These are phyloP conservation scores for Starmerella apis DNA, from an alignment of 805 yeast genomes.

Conservation along the genomic window DNA sequence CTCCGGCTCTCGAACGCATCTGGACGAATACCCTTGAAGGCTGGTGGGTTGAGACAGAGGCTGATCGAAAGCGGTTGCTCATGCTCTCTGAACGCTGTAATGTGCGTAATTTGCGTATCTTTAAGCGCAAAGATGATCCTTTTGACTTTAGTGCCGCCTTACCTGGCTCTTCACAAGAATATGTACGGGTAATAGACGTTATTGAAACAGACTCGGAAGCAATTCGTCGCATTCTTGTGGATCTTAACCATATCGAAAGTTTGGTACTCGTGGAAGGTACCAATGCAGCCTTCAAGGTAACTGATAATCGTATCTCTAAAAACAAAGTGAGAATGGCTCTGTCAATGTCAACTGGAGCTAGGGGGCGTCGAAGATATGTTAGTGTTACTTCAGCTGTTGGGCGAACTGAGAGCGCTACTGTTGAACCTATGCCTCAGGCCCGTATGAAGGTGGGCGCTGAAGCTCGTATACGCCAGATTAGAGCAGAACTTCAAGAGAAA, in stretches of 20 bases:
- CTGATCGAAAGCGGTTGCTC: constrained; percentile 41
- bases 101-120: constrained; percentile 35
- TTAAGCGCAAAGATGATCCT: constrained; percentile 45
- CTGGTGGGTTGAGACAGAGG: constrained; percentile 55
- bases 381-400: background rate
- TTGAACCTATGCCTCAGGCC: background rate
- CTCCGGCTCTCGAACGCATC: constrained; percentile 45
- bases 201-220: constrained; percentile 39
- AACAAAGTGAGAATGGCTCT: background rate
- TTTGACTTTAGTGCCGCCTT: constrained; percentile 43
- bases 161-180: constrained; percentile 33
- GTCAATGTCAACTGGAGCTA: background rate
- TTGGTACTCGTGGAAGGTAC: background rate
- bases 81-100: constrained; percentile 15
- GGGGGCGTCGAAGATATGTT: background rate
- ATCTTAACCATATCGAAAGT: constrained; percentile 26
- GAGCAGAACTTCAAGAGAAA: background rate
- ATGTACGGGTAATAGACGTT: constrained; percentile 49
- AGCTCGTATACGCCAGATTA: constrained; percentile 3
- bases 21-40: constrained; percentile 45
- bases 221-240: constrained; percentile 23
- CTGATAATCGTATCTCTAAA: background rate
- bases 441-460: constrained; percentile 5
- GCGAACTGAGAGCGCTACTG: background rate
- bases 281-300: background rate